Base-by-base conservation (phyloP, 148 eudicot genomes). In the Nepenthes mirabilis region DNA sequence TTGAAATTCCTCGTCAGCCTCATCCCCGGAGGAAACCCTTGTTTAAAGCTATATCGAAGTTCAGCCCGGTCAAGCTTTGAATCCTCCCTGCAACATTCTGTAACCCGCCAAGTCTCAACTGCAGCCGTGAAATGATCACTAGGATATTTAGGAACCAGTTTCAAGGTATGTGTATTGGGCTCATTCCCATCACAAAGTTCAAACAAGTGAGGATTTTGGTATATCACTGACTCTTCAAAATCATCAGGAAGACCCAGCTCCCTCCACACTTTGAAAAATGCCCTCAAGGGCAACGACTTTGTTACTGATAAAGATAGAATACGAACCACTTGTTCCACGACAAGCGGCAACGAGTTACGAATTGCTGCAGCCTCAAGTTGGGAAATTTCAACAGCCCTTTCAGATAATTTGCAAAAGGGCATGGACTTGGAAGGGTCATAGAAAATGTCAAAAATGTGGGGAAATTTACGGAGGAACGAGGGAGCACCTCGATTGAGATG, bases 181-280 rank as follows among this genome's bases (percentile, higher is more conserved):
- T 88, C 99, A 64, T 77, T 76, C 9, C 79, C 95, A 61, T 75
- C 87, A 53, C 68, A 57, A 51, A 93, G 80, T 32, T 60, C 40
- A 67, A 93, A 93, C 52, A 89, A 34, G 33, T 76, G 66, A 40
- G 85, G 74, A 59, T 86, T 82, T 56, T 50, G 55, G 0, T 78
- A 66, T 34, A 93, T 80, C 56, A 93, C 87, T 34, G 89, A 83
- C 61, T 86, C 95, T 84, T 86, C 99, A 59, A 89, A 89, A 58
- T 93, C 79, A 61, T 93, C 97, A 36, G 97, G 97, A 1, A 93
- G 81, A 33, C 95, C 95, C 43, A 93, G 60, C 64, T 89, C 99
- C 66, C 83, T 84, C 88, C 91, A 89, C 6, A 93, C 95, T 58
- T 93, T 88, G 58, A 81, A 83, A 54, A 91, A 53, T 1, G 97